Evolutionary conservation across 306 rosid genomes (phyloP), one percentile per base, ranked within the genome.

Genomic region (Cucurbita argyrosperma): DNA sequence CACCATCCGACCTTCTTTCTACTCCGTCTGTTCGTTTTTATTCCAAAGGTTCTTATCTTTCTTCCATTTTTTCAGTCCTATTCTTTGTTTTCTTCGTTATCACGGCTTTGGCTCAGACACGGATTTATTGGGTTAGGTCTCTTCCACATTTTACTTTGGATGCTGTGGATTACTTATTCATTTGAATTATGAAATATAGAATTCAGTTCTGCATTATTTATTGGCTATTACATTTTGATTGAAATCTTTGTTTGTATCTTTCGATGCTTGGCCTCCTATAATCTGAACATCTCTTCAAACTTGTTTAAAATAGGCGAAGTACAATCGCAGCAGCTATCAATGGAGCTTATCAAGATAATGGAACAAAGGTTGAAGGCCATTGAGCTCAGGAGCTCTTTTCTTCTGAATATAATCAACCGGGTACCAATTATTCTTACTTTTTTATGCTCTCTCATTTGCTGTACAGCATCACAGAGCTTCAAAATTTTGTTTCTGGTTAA

Each of bases 311-410:
- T 43, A 72, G 75, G 88, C 80, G 92, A 87, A 71, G 63, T 77
- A 76, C 83, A 80, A 71, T 79, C 89, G 75, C 90, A 82, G 72
- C 89, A 79, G 62, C 15, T 90, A 35, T 88, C 96, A 0, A 59
- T 82, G 53, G 84, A 86, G 57, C 82, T 93, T 19, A 74, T 90
- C n/a, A 84, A 81, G 18, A 86, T 88, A 38, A 93, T 93, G 96
- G 96, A 93, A 72, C 90, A 82, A 78, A 90, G 92, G 76, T 58
- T 90, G 37, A 79, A 82, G 5, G 88, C 85, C 42, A 85, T 92
- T 63, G 92, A 90, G 79, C 74, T 80, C 74, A 83, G 93, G 79
- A 79, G 83, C 76, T 47, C 82, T 75, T 86, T 40, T 63, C 98
- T 90, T 65, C 83, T 76, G 61, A 86, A 75, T 64, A 30, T 87